Conservation (phyloP, 2,329 filamentous ascomycete species). For the Colletotrichum acutatum region DNA sequence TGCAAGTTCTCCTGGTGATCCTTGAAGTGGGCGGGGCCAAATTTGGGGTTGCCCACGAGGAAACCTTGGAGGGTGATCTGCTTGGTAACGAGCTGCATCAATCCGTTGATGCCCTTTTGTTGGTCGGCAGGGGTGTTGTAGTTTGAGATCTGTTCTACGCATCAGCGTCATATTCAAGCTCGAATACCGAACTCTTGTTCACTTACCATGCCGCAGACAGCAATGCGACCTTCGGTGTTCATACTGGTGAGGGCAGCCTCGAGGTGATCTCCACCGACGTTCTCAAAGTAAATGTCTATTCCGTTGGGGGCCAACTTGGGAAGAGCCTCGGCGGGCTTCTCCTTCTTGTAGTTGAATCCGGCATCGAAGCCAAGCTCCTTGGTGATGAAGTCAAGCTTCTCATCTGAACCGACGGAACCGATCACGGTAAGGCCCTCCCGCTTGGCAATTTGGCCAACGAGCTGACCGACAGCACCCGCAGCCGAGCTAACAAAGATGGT, state of each 20-base stretch:
- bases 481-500: constrained; percentile 87
- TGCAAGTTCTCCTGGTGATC: constrained; percentile 82
- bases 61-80: constrained; percentile 80
- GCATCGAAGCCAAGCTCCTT: constrained; percentile 63
- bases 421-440: constrained; percentile 82
- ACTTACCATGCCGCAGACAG: constrained; percentile 73
- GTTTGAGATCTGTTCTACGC: constrained; percentile 64
- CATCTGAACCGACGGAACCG: constrained; percentile 83
- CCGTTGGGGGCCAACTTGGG: constrained; percentile 79
- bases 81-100: constrained; percentile 73
- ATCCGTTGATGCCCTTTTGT: constrained; percentile 73
- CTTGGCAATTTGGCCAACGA: constrained; percentile 89
- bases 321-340: constrained; percentile 75
- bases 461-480: constrained; percentile 82
- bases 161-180: neutral
- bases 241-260: constrained; percentile 56
- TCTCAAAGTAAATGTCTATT: constrained; percentile 75
- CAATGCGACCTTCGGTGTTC: constrained; percentile 74
- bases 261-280: constrained; percentile 64
- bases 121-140: constrained; percentile 73
- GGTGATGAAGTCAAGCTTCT: constrained; percentile 77
- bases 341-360: constrained; percentile 91
- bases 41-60: constrained; percentile 76
- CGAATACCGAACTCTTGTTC: no score
- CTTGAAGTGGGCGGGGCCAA: constrained; percentile 73